Base-by-base conservation (phyloP, 139 green algal species). In the Mesotaenium endlicherianum region DNA sequence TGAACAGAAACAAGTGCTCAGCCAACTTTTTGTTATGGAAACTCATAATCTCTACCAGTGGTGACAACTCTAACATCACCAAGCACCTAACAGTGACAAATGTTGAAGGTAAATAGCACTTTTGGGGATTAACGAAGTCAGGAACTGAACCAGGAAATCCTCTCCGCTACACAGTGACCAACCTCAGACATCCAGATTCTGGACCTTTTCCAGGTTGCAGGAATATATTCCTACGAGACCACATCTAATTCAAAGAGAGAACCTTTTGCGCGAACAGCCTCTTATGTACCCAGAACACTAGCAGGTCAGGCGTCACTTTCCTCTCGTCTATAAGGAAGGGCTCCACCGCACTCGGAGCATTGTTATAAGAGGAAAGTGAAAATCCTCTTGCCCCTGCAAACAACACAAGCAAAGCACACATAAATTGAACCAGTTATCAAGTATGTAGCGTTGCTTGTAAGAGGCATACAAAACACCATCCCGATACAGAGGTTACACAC, bases 301-400 rank as follows among this genome's bases (percentile, higher is more conserved):
- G 17, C 40, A 88, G 77, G 41, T 90, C 58, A 0, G 83, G 38
- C 3, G 83, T 88, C 44, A 88, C 30, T 31, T 83, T 88, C n/a
- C 47, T 34, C 82, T 88, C 83, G 70, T 88, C 83, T 16, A 88
- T 86, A 20, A 88, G 81, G 83, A 88, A 88, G 4, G 83, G 83
- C 82, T 88, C 83, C 59, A 88, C 83, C 8, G 70, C 90, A 44
- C 83, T 88, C 1, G 83, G 83, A 2, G 60, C 40, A 14, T 74
- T 49, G 55, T 83, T 83, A 11, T 87, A 57, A 3, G 83, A 82
- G 3, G 83, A 41, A 16, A 88, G 47, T 26, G 83, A 88, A 59
- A 88, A 90, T 26, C 83, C 83, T 1, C 83, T 16, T 4, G 74
- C 20, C 17, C 81, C 81, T 87, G 81, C 11, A 79, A 59, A 20